These are phyloP conservation scores for Theobroma cacao DNA, from an alignment of 345 rosid genomes.

Conservation along the genomic window DNA sequence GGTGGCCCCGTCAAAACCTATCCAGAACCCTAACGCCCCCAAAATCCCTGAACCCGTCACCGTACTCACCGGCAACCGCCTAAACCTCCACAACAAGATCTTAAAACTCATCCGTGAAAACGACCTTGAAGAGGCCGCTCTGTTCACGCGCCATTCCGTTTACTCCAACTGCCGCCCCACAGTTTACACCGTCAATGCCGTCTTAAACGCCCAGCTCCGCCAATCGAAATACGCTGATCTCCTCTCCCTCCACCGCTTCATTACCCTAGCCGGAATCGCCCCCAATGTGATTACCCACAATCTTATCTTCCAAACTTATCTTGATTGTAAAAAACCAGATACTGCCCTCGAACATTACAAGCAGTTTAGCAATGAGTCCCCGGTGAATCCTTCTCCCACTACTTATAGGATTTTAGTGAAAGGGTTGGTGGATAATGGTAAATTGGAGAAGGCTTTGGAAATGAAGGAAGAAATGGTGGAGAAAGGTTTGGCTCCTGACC, in stretches of 20 bases:
- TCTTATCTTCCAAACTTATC: slow-evolving; percentile 74
- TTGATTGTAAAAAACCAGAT: slow-evolving; percentile 78
- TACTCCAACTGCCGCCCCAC: slow-evolving; percentile 95
- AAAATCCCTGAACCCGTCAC: slow-evolving; percentile 81
- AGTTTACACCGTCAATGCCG: slow-evolving; percentile 78
- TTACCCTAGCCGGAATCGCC: slow-evolving; percentile 77
- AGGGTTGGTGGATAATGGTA: slow-evolving; percentile 80
- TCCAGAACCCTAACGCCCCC: slow-evolving; percentile 79
- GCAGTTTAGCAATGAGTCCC: slow-evolving; percentile 64
- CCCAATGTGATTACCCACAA: slow-evolving; percentile 76
- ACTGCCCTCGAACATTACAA: slow-evolving; percentile 77
- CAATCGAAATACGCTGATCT: slow-evolving; percentile 72
- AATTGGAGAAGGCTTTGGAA: slow-evolving; percentile 73
- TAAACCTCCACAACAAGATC: slow-evolving; percentile 77
- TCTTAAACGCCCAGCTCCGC: slow-evolving; percentile 81
- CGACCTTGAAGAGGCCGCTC: slow-evolving; percentile 87
- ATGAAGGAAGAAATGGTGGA: slow-evolving; percentile 74
- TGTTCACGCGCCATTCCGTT: slow-evolving; percentile 85
- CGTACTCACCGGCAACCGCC: slow-evolving; percentile 71
- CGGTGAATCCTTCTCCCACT: slow-evolving; percentile 66
- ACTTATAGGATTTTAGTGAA: slow-evolving; percentile 73
- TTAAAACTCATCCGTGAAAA: slow-evolving; percentile 65
- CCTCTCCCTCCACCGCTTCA: slow-evolving; percentile 72
- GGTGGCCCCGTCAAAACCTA: slow-evolving; percentile 49
- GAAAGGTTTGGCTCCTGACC: slow-evolving; percentile 59